Evolutionary conservation across 2,329 filamentous ascomycete species (phyloP), one percentile per base, ranked within the genome.

Genomic region (Scolecobasidium constrictum): DNA sequence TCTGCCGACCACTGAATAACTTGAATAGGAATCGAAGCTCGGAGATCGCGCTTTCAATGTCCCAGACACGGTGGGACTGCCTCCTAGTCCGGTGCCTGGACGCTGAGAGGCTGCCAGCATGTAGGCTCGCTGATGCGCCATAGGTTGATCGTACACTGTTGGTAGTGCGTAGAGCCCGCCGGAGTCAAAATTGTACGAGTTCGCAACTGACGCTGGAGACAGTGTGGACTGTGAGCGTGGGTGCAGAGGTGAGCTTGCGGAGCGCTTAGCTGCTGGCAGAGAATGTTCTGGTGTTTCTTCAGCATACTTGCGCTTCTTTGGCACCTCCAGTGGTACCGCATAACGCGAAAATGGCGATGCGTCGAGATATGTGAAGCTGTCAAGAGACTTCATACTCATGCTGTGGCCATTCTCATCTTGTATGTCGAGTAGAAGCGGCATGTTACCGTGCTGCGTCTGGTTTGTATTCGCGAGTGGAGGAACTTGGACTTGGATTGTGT

Each of bases 401-500:
- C 65, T 63, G 50, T 68, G 65, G 7, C 68, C 75, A 43, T 68
- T 66, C 47, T 68, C 70, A 46, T 73, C 71, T 52, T 80, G 73
- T 59, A 82, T 71, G 38, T 73, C 65, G 44, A 83, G 62, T 43
- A 69, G 71, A 26, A 83, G 59, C 42, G 75, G 72, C 35, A 81
- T 73, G 39, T 70, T 67, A 21, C 72, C 66, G 40, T 39, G 15
- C 18, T 73, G 68, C 37, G 67, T 64, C 38, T 68, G 75, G 39
- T 69, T 70, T 6, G 77, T 80, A 16, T 66, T 58, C n/a, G 68
- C 59, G 50, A 78, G 76, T 2, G 71, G 72, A 37, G 88, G 88
- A 22, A 81, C 83, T 44, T 86, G 78, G 33, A 78, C 77, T 36
- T 75, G 77, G 52, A 94, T 70, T 21, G 74, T 73, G 61, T 92